phyloP scores from a whole-genome alignment of 31 red algal genomes.

The Endocladia muricata region DNA sequence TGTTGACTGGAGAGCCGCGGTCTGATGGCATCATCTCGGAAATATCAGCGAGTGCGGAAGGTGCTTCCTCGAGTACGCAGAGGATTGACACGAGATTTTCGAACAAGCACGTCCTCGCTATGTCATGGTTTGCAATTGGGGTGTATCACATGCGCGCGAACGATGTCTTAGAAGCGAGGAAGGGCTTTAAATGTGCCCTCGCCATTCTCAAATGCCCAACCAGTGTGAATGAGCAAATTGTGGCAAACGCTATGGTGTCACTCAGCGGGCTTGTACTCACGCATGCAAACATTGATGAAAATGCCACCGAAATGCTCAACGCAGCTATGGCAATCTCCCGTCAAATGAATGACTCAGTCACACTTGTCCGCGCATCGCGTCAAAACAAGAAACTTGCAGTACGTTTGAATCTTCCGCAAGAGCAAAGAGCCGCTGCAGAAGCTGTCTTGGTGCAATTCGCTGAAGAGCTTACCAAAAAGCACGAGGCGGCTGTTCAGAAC shows the following conservation, averaged over 20 bases:
- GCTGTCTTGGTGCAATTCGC: slow-evolving; percentile 7
- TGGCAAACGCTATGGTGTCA: slow-evolving; percentile 38
- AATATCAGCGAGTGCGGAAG: not conserved
- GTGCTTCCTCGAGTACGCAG: not conserved
- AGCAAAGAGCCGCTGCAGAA: slow-evolving; percentile 10
- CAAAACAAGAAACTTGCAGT: slow-evolving; percentile 34
- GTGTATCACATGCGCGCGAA: slow-evolving; percentile 47
- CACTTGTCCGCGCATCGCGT: slow-evolving; percentile 21
- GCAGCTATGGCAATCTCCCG: slow-evolving; percentile 24
- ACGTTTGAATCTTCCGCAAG: not conserved
- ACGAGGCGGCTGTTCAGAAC: not conserved
- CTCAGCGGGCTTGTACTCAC: slow-evolving; percentile 21
- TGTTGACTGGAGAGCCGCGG: slow-evolving; percentile 32
- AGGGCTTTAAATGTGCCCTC: slow-evolving; percentile 20
- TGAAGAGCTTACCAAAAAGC: slow-evolving; percentile 3
- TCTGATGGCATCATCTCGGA: not conserved
- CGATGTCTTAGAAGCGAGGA: slow-evolving; percentile 33
- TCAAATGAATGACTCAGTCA: slow-evolving; percentile 29
- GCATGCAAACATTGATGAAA: slow-evolving; percentile 4
- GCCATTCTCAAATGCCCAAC: slow-evolving; percentile 12
- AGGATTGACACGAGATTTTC: slow-evolving; percentile 8
- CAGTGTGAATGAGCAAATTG: slow-evolving; percentile 25
- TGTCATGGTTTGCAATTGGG: slow-evolving; percentile 46
- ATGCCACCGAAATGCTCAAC: slow-evolving; percentile 26
- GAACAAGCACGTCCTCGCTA: slow-evolving; percentile 24